These are phyloP conservation scores for Neopestalotiopsis sp. DNA, from an alignment of 2,329 filamentous ascomycete genomes.

Conservation along the genomic window DNA sequence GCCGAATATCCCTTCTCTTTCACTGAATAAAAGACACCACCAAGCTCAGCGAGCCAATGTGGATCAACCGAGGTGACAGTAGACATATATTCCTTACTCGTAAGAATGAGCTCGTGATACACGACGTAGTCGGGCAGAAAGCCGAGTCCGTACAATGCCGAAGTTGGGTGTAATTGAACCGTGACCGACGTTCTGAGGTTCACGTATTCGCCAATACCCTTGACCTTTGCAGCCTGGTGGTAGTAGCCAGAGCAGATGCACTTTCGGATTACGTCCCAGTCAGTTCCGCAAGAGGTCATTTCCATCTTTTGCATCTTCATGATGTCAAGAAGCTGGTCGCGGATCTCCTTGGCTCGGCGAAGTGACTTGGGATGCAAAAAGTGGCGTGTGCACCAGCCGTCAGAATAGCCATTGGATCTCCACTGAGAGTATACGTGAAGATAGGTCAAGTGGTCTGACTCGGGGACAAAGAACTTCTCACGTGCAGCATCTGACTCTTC, in stretches of 20 bases:
- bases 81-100: constrained; percentile 96
- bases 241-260: constrained; percentile 99
- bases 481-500: constrained; percentile 95
- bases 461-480: constrained; percentile 98
- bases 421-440: constrained; percentile 96
- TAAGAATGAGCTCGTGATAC: constrained; percentile 97
- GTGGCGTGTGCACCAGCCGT: constrained; percentile 91
- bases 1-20: constrained; percentile 97
- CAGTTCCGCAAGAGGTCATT: constrained; percentile 86
- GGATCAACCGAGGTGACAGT: constrained; percentile 96
- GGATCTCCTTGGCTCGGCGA: constrained; percentile 88
- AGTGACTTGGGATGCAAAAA: constrained; percentile 96
- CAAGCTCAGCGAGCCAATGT: constrained; percentile 94
- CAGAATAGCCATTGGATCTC: constrained; percentile 87
- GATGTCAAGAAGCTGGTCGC: constrained; percentile 91
- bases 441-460: constrained; percentile 95
- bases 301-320: constrained; percentile 93
- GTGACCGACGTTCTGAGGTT: constrained; percentile 94
- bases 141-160: constrained; percentile 87
- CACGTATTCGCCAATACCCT: constrained; percentile 96
- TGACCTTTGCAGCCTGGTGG: constrained; percentile 94
- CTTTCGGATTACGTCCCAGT: constrained; percentile 94
- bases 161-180: constrained; percentile 93
- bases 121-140: constrained; percentile 97
- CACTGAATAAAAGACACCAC: constrained; percentile 95